Evolutionary conservation across 129 eudicot species (phyloP), one percentile per base, ranked within the genome.

Genomic region (Flaveria brownii): DNA sequence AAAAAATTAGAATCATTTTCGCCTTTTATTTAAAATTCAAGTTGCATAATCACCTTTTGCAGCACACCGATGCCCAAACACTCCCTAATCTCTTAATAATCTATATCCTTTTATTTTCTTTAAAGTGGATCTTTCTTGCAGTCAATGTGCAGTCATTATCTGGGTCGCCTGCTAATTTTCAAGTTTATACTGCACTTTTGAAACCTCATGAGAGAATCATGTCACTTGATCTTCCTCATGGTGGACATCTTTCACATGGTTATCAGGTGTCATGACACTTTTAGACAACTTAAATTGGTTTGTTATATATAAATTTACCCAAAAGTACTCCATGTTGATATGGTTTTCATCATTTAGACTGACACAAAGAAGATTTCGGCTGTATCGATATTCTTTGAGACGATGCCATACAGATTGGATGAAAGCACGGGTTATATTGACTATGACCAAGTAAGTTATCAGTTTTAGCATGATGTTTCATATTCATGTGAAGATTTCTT

Each of bases 161-260:
- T 13, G 97, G 99, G 39, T 95, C 99, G 50, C 97, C 97, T 4
- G 73, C 97, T 60, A 95, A 95, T 73, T 91, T 91, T 68, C 99
- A 91, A 3, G 99, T 95, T 66, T 95, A 95, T 81, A 89, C 99
- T 80, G 99, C 97, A 10, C 81, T 95, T 56, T 62, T 95, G 75
- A 95, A 95, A 80, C 94, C 97, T 51, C 99, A 95, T 81, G 99
- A 95, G 28, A 87, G 99, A 85, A 95, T 95, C 83, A 95, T 95
- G 99, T 97, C 96, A 11, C 99, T 95, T 74, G 99, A 95, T 91
- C 99, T 95, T 83, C 99, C 99, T 60, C 99, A 91, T 77, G 97
- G 99, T 87, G 99, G 97, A 2, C 99, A 95, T 89, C 85, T 95
- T 78, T 95, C 99, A 18, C 99, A 91, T 30, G 99, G 99, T 73